Evolutionary conservation across 805 yeast species (phyloP).

Genomic region (Ogataea populi-albae): DNA sequence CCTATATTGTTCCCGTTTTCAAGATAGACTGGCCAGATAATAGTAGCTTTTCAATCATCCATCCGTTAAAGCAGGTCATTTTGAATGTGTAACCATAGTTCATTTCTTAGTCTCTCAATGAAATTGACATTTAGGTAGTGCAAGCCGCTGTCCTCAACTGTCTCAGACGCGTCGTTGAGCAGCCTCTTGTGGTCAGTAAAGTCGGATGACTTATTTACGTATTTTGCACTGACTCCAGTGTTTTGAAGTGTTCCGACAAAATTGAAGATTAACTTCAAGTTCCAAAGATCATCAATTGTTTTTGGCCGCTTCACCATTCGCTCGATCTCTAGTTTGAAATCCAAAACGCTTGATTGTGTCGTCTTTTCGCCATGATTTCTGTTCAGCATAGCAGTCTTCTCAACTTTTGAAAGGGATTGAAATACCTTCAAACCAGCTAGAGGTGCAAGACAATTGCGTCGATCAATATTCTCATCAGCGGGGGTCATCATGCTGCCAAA

Average conservation of each 20-base stretch:
- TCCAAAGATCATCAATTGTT: slow-evolving; percentile 58
- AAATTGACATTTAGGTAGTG: slow-evolving; percentile 48
- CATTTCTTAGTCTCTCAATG: slow-evolving; percentile 50
- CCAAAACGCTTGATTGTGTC: slow-evolving; percentile 45
- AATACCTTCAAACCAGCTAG: slow-evolving; percentile 22
- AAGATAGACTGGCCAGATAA: neutral
- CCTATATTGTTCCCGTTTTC: neutral
- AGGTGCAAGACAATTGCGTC: slow-evolving; percentile 6
- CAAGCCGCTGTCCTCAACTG: slow-evolving; percentile 26
- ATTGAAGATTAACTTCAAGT: slow-evolving; percentile 57
- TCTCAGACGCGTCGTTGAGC: neutral
- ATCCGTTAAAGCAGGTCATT: slow-evolving; percentile 1
- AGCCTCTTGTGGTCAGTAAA: slow-evolving; percentile 2
- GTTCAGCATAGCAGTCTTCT: slow-evolving; percentile 16
- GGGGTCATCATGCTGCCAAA: slow-evolving; percentile 16
- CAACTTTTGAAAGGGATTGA: slow-evolving; percentile 21
- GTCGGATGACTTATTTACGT: slow-evolving; percentile 9
- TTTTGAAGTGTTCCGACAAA: slow-evolving; percentile 44
- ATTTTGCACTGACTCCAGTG: neutral
- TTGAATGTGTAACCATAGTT: slow-evolving; percentile 27
- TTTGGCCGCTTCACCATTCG: slow-evolving; percentile 41
- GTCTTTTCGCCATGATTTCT: slow-evolving; percentile 15
- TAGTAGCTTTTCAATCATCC: neutral
- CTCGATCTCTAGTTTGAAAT: slow-evolving; percentile 52
- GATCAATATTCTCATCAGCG: slow-evolving; percentile 6